phyloP scores from a whole-genome alignment of 1,284 basidiomycete species.

The Sparassis latifolia region DNA sequence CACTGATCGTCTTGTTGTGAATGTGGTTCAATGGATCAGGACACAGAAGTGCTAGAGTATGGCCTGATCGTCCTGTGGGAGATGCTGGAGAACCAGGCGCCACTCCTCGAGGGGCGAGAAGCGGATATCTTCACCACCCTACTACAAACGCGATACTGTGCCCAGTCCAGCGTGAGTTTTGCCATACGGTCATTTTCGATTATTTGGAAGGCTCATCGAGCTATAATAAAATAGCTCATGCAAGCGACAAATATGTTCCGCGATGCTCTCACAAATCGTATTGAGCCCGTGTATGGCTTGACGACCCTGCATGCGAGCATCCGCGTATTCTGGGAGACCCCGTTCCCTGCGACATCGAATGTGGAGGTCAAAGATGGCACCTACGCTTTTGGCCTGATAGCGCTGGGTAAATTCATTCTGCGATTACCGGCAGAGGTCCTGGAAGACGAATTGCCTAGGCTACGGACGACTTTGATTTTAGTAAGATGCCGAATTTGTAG shows the following conservation, averaged over 20 bases:
- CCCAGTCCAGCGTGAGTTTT: constrained; percentile 53
- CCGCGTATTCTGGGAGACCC: constrained; percentile 51
- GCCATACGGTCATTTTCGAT: constrained; percentile 2
- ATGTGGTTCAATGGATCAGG: constrained; percentile 30
- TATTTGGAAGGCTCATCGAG: constrained; percentile 1
- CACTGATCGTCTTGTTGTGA: constrained; percentile 13
- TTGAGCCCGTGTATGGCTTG: constrained; percentile 78
- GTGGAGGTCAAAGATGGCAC: constrained; percentile 53
- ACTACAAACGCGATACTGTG: constrained; percentile 60
- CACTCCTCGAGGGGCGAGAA: constrained; percentile 67
- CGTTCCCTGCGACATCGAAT: constrained; percentile 34
- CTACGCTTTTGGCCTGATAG: constrained; percentile 76
- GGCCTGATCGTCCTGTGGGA: constrained; percentile 74
- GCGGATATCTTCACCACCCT: constrained; percentile 60
- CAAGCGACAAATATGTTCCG: constrained; percentile 77
- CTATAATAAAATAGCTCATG: constrained; percentile 44
- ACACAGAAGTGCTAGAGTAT: constrained; percentile 59
- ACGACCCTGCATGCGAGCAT: constrained; percentile 72
- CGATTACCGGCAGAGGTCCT: constrained; percentile 74
- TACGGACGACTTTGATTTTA: constrained; percentile 60
- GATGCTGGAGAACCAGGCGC: constrained; percentile 60
- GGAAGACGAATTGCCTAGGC: constrained; percentile 76
- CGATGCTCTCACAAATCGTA: constrained; percentile 58
- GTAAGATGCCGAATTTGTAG: constrained; percentile 34
- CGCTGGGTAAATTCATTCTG: constrained; percentile 73